A percentile compares a stretch with the other conserved stretches of the same genome.
Conservation (phyloP, 1,139 yeast genomes). For the Spathaspora sp. region DNA sequence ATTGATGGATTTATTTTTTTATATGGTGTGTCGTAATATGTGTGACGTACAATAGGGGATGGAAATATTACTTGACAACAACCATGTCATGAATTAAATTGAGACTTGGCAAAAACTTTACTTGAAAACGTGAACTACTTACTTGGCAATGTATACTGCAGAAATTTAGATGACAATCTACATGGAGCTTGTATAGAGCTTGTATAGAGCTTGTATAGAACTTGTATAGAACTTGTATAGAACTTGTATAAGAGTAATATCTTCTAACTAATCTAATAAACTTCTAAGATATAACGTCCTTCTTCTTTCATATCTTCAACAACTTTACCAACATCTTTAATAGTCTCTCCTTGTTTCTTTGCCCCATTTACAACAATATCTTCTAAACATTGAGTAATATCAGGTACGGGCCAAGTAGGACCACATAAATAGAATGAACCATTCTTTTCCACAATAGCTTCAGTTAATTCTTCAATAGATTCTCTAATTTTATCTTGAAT, state of each 20-base stretch:
- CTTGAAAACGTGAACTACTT: too few species aligned
- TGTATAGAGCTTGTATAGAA: too few species aligned
- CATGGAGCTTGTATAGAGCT: too few species aligned
- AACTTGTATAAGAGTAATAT: too few species aligned
- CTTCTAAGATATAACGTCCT: constrained; percentile 92
- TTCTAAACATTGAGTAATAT: constrained; percentile 85
- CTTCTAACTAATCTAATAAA: constrained; percentile 68
- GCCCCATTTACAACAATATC: constrained; percentile 80
- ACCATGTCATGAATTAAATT: too few species aligned
- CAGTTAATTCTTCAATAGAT: constrained; percentile 67
- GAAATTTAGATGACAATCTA: too few species aligned
- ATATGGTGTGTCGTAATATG: not conserved
- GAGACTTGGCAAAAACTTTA: too few species aligned
- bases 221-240: too few species aligned
- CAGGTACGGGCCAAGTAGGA: constrained; percentile 99
- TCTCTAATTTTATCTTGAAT: constrained; percentile 93
- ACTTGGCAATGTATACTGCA: too few species aligned
- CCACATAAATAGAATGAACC: constrained; percentile 98
- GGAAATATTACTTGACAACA: not conserved
- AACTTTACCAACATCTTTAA: constrained; percentile 69
- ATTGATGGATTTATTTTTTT: not conserved
- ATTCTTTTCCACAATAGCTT: constrained; percentile 71
- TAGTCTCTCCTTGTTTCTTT: constrained; percentile 56
- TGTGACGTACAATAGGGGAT: not conserved
- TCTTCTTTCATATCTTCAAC: constrained; percentile 93